A percentile compares a stretch with the other conserved stretches of the same genome.
phyloP scores from a whole-genome alignment of 2,329 filamentous ascomycete genomes.

The Neofusicoccum kwambonambiense region DNA sequence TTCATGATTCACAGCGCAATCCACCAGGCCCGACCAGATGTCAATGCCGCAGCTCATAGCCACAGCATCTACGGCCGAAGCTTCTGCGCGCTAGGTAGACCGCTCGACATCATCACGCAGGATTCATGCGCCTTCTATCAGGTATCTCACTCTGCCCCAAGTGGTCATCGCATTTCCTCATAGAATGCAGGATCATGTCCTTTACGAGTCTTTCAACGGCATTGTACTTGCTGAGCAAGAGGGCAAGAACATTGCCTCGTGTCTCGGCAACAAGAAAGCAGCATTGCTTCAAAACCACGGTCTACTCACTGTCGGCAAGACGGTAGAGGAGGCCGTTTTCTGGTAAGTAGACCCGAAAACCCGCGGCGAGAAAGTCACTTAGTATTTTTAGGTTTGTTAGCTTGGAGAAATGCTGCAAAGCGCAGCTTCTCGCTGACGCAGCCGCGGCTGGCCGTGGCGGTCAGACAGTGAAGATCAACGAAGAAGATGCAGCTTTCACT shows the following conservation, averaged over 20 bases:
- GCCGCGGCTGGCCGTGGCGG: conserved; percentile 61
- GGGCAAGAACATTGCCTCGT: conserved; percentile 51
- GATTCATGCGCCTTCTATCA: conserved; percentile 56
- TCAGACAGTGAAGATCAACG: conserved; percentile 64
- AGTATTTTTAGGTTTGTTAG: conserved; percentile 41
- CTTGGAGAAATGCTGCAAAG: conserved; percentile 55
- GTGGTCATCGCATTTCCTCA: conserved; percentile 33
- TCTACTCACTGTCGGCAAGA: conserved; percentile 49
- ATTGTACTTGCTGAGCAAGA: conserved; percentile 54
- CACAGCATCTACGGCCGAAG: conserved; percentile 60
- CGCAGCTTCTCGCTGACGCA: conserved; percentile 54
- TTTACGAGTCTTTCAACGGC: conserved; percentile 55
- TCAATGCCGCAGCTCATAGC: conserved; percentile 58
- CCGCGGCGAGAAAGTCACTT: neutral
- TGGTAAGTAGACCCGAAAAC: conserved; percentile 34
- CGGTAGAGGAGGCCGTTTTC: conserved; percentile 53
- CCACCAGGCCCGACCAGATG: conserved; percentile 58
- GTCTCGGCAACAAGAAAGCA: conserved; percentile 51
- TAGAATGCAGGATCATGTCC: conserved; percentile 58
- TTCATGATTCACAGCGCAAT: conserved; percentile 63
- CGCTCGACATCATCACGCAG: conserved; percentile 59
- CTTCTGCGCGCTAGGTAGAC: conserved; percentile 61
- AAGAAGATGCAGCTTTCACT: conserved; percentile 67
- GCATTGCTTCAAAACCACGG: conserved; percentile 56
- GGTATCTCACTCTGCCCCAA: conserved; percentile 14